Base-by-base conservation (phyloP, 176 grass and related monocot genomes). In the Elaeis guineensis region DNA sequence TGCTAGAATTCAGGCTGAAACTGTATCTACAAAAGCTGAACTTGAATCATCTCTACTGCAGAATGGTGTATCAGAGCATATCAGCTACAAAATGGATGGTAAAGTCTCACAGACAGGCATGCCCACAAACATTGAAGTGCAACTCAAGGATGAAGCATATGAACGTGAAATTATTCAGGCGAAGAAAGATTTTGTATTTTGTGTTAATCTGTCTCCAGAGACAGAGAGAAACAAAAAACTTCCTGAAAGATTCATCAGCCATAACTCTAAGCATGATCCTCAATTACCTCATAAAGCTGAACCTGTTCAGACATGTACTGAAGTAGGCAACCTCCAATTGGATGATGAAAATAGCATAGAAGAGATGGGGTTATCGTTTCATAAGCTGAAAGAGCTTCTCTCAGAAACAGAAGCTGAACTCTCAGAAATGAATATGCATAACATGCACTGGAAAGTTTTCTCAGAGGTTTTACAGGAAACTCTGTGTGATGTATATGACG, bases 391-490 rank as follows among this genome's bases (percentile, higher is more conserved):
- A 67, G 57, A 57, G 50, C 29, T 71, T 62, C 62, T 69, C 65
- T 75, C 52, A 22, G 11, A 62, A 63, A 64, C 39, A 59, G 93
- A 98, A 67, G 72, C 74, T 69, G 87, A 98, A 61, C 50, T 86
- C 80, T 78, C 78, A 69, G 76, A 83, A 60, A 77, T 76, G 35
- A 81, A 78, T 74, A 53, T 68, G 54, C 30, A 63, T 19, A 86
- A 73, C 24, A 78, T 98, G 16, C 72, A 98, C 74, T 76, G 75
- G 70, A 71, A 85, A 61, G 67, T 92, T 70, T 98, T 98, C 54
- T 98, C 87, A 4, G 84, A 98, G 49, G 57, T 86, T 67, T 69
- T 98, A 79, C 65, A 75, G 2, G 78, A 77, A 51, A 72, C 84
- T 71, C 69, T 92, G 56, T 63, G 70, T 64, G 59, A 60, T 74